These are phyloP conservation scores for Carex littledalei DNA, from an alignment of 176 grass and related monocot genomes.

Conservation along the genomic window DNA sequence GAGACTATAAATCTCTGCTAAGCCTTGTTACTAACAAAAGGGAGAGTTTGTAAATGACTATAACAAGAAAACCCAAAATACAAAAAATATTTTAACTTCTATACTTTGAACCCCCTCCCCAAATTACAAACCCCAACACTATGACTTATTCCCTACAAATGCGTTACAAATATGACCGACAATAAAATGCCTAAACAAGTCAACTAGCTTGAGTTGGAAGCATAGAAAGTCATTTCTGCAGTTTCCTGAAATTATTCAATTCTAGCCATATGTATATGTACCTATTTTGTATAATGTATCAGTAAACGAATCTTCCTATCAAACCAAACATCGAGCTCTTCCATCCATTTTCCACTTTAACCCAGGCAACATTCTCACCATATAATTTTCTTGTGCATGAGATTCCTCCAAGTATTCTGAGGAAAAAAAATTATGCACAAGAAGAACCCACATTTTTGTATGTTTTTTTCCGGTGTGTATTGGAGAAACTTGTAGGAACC, in stretches of 20 bases:
- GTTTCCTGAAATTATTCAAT: background rate
- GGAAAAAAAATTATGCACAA: background rate
- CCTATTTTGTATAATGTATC: background rate
- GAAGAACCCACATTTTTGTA: background rate
- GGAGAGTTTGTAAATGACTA: background rate
- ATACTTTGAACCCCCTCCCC: background rate
- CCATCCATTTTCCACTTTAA: background rate
- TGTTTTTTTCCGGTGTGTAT: background rate
- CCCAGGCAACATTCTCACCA: background rate
- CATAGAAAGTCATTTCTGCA: background rate
- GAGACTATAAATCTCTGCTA: background rate
- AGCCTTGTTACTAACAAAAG: background rate
- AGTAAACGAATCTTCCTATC: background rate
- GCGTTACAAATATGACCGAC: background rate
- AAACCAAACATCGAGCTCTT: background rate
- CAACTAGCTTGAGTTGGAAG: background rate
- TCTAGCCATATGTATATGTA: slow-evolving; percentile 7
- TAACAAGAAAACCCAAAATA: background rate
- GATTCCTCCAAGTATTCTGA: background rate
- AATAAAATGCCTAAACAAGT: background rate
- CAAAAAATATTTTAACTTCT: background rate
- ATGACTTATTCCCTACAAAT: background rate
- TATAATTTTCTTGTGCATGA: background rate
- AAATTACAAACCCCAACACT: background rate
- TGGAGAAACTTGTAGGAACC: background rate